Percentiles rank a stretch among this genome's conserved stretches.
These are phyloP conservation scores for Fusarium setosum DNA, from an alignment of 2,329 filamentous ascomycete genomes.

Conservation along the genomic window DNA sequence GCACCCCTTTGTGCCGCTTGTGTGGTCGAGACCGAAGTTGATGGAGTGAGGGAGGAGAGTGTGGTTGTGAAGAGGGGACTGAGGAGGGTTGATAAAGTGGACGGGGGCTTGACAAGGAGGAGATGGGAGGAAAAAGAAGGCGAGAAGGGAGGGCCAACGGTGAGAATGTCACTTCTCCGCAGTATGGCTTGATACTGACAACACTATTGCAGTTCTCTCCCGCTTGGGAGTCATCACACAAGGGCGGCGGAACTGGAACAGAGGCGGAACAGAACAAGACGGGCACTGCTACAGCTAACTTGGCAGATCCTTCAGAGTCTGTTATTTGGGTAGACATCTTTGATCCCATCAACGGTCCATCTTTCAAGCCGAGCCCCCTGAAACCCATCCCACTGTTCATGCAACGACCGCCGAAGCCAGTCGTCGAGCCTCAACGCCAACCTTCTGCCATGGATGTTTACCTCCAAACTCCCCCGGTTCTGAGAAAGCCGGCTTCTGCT, in stretches of 20 bases:
- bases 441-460: constrained; percentile 20
- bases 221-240: neutral
- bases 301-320: constrained; percentile 42
- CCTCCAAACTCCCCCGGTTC: constrained; percentile 14
- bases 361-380: constrained; percentile 60
- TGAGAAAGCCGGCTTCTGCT: constrained; percentile 15
- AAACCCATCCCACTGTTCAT: constrained; percentile 65
- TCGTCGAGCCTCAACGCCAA: constrained; percentile 9
- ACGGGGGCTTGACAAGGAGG: constrained; percentile 59
- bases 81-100: constrained; percentile 54
- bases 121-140: constrained; percentile 54
- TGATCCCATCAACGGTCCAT: constrained; percentile 59
- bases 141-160: constrained; percentile 13
- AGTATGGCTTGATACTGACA: constrained; percentile 1
- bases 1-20: constrained; percentile 64
- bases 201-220: constrained; percentile 1
- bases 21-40: constrained; percentile 53
- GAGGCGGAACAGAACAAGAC: constrained; percentile 9
- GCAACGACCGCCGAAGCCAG: constrained; percentile 44
- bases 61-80: constrained; percentile 57
- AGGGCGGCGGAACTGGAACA: constrained; percentile 8
- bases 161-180: neutral
- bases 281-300: constrained; percentile 18
- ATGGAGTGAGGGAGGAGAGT: constrained; percentile 43
- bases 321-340: constrained; percentile 62